Evolutionary conservation across 305 asterid genomes (phyloP).

Genomic region (Lippia alba): DNA sequence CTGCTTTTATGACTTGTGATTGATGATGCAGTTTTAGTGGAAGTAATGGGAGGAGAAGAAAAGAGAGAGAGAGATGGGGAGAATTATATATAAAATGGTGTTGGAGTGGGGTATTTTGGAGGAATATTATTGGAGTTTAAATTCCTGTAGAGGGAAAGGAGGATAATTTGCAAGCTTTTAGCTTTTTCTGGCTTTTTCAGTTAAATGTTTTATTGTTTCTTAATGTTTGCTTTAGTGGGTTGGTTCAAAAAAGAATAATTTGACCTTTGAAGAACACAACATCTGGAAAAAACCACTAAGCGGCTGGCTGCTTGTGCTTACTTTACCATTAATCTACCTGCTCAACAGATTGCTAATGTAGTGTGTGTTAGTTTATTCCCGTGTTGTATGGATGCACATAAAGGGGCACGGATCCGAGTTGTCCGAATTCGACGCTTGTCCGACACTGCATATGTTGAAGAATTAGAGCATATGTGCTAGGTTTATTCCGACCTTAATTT

Average conservation of each 20-base stretch:
- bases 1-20: neutral
- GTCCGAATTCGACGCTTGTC: too few species aligned
- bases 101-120: neutral
- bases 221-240: constrained; percentile 16
- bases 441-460: too few species aligned
- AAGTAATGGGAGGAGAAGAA: neutral
- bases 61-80: neutral
- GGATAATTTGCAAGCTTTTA: constrained; percentile 24
- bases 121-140: constrained; percentile 20
- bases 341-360: neutral
- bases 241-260: neutral
- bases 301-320: constrained; percentile 8
- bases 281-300: constrained; percentile 11
- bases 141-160: constrained; percentile 28
- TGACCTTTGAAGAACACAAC: neutral
- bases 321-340: neutral
- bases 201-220: neutral
- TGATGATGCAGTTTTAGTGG: neutral
- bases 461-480: too few species aligned
- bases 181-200: constrained; percentile 21
- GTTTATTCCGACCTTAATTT: too few species aligned
- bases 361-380: neutral
- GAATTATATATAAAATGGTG: constrained; percentile 7
- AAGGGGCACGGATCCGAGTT: too few species aligned
- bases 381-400: too few species aligned